These are phyloP conservation scores for Terana coerulea DNA, from an alignment of 768 basidiomycete species.

Conservation along the genomic window DNA sequence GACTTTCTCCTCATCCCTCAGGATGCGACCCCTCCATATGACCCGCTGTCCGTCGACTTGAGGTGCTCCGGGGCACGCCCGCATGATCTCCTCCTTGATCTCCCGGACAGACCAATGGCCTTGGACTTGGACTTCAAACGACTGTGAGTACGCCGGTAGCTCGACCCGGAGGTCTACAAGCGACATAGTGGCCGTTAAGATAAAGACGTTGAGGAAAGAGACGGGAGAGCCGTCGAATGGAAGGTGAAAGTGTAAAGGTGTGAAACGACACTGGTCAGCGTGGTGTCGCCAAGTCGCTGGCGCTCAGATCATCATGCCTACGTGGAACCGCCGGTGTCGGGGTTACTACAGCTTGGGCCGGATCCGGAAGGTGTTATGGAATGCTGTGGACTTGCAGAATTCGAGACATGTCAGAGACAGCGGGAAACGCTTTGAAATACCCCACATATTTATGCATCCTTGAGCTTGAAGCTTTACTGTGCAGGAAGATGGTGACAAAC, in stretches of 20 bases:
- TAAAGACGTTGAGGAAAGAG: neutral
- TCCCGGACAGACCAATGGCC: constrained; percentile 49
- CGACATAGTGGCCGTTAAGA: constrained; percentile 16
- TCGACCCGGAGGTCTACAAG: constrained; percentile 54
- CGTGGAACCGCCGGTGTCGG: constrained; percentile 1
- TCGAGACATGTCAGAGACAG: too few species aligned
- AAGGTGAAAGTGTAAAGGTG: neutral
- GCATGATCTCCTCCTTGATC: constrained; percentile 64
- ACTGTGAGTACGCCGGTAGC: constrained; percentile 69
- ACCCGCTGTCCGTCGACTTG: constrained; percentile 69
- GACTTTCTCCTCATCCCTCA: constrained; percentile 62
- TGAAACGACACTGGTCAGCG: neutral
- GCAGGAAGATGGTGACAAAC: too few species aligned
- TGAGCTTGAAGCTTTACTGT: too few species aligned
- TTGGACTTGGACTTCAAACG: constrained; percentile 54
- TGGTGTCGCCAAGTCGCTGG: constrained; percentile 5
- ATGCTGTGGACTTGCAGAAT: too few species aligned
- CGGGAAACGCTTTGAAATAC: too few species aligned
- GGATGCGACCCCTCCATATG: constrained; percentile 69
- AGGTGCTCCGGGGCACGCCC: constrained; percentile 59
- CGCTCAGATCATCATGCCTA: neutral
- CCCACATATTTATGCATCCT: too few species aligned
- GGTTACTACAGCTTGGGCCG: neutral
- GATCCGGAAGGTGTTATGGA: neutral
- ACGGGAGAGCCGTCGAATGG: neutral